A percentile compares a stretch with the other conserved stretches of the same genome.
Conservation (phyloP, 2,329 filamentous ascomycete species). For the Botryotinia convoluta region DNA sequence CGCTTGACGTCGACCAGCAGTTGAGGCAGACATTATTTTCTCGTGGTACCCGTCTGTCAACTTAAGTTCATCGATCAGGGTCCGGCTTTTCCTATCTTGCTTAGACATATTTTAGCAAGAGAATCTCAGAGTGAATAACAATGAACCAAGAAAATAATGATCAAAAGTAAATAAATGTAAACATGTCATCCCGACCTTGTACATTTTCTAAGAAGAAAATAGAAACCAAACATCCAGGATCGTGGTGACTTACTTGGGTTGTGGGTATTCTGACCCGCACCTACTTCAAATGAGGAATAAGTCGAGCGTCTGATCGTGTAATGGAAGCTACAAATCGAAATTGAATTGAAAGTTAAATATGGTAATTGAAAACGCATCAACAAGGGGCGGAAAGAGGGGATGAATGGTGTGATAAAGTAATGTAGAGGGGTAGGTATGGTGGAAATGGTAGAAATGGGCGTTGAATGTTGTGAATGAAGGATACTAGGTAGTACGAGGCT, state of each 20-base stretch:
- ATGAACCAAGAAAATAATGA: neutral
- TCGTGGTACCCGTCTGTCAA: neutral
- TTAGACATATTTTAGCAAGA: conserved; percentile 12
- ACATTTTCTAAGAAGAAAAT: neutral
- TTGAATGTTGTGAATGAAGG: neutral
- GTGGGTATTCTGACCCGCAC: conserved; percentile 20
- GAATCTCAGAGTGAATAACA: neutral
- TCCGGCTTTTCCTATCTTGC: neutral
- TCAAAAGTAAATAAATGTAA: neutral
- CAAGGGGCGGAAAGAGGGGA: neutral
- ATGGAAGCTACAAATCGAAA: conserved; percentile 10
- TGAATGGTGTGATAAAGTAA: neutral
- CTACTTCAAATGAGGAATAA: conserved; percentile 21
- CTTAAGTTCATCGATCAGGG: neutral
- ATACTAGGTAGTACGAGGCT: neutral
- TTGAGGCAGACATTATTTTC: conserved; percentile 24
- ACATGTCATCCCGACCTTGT: neutral
- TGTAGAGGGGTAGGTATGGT: neutral
- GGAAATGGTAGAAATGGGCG: neutral
- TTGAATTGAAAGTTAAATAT: neutral
- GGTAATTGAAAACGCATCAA: neutral
- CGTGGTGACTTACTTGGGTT: conserved; percentile 17
- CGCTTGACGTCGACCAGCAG: conserved; percentile 20
- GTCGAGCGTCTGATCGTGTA: conserved; percentile 2
- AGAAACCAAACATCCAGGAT: neutral